phyloP scores from a whole-genome alignment of 1,284 basidiomycete species.

The Rugosomyces carneus region DNA sequence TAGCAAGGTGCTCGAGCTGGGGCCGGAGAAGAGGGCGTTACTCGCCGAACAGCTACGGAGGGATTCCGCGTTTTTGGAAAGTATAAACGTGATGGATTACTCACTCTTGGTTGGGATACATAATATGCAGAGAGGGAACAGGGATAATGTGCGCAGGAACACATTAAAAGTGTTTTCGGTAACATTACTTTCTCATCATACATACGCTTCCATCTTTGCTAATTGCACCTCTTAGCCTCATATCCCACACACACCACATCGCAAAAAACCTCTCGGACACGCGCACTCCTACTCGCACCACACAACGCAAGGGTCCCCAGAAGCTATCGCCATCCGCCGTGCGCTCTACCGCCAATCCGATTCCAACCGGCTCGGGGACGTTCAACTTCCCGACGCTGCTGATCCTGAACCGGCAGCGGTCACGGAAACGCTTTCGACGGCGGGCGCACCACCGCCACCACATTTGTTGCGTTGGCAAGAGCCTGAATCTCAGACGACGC shows the following conservation, averaged over 20 bases:
- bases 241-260: slow-evolving; percentile 33
- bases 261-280: slow-evolving; percentile 17
- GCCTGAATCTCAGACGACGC: too few species aligned
- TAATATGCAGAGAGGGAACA: slow-evolving; percentile 85
- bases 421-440: slow-evolving; percentile 3
- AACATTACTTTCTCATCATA: slow-evolving; percentile 23
- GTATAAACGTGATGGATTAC: slow-evolving; percentile 93
- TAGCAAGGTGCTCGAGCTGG: slow-evolving; percentile 74
- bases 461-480: too few species aligned
- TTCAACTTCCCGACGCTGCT: slow-evolving; percentile 51
- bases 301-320: slow-evolving; percentile 34
- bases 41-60: slow-evolving; percentile 86
- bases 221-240: slow-evolving; percentile 45
- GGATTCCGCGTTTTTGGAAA: slow-evolving; percentile 83
- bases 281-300: slow-evolving; percentile 12
- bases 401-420: slow-evolving; percentile 7
- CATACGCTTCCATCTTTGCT: background rate
- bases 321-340: slow-evolving; percentile 79
- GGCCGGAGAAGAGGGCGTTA: slow-evolving; percentile 89
- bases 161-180: slow-evolving; percentile 92
- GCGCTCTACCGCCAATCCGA: slow-evolving; percentile 78
- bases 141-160: slow-evolving; percentile 85
- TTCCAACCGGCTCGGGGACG: slow-evolving; percentile 63
- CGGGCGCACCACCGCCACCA: background rate
- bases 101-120: slow-evolving; percentile 93